Conservation (phyloP, 371 early-diverging fungal species). For the Chytridium lagenaria region DNA sequence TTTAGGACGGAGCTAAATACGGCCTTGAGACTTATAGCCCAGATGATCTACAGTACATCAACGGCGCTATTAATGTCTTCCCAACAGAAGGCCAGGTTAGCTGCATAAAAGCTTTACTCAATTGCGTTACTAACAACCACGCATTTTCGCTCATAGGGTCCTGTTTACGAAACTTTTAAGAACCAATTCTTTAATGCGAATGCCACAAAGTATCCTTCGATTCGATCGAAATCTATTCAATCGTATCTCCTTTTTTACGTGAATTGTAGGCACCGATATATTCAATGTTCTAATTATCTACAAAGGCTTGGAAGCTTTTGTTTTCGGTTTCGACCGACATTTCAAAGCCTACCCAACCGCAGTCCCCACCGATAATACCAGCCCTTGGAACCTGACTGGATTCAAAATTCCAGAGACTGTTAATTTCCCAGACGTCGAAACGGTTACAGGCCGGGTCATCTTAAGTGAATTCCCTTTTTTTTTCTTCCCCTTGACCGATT, state of each 20-base stretch:
- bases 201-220: neutral
- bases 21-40: too few species aligned
- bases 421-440: slow-evolving; percentile 21
- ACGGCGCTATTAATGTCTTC: neutral
- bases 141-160: neutral
- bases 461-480: too few species aligned
- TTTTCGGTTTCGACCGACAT: slow-evolving; percentile 21
- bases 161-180: neutral
- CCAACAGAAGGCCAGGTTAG: slow-evolving; percentile 9
- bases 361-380: neutral
- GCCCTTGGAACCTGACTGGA: neutral
- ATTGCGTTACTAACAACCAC: neutral
- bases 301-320: slow-evolving; percentile 15
- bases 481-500: too few species aligned
- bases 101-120: too few species aligned
- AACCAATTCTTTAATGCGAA: neutral
- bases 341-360: neutral
- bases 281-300: neutral
- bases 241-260: slow-evolving; percentile 23
- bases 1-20: too few species aligned
- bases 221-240: neutral
- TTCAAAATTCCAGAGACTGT: slow-evolving; percentile 24
- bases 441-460: slow-evolving; percentile 16
- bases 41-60: neutral
- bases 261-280: slow-evolving; percentile 16